phyloP scores from a whole-genome alignment of 2,329 filamentous ascomycete genomes.

The Dactylellina leptospora region DNA sequence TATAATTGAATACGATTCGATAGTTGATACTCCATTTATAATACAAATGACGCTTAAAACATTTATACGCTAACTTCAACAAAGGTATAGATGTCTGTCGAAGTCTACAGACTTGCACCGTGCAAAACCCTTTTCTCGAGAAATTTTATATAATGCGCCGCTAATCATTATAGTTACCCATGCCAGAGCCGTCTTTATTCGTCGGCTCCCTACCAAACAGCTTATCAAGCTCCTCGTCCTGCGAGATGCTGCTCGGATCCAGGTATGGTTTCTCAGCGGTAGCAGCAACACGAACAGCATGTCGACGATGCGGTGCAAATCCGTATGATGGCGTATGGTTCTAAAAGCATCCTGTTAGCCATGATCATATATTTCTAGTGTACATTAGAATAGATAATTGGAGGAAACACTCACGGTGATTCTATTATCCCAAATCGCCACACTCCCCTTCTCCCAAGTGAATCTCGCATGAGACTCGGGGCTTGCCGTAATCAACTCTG shows the following conservation, averaged over 20 bases:
- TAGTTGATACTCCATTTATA: too few species aligned
- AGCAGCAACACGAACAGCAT: conserved; percentile 62
- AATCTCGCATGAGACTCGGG: conserved; percentile 76
- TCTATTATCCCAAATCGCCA: conserved; percentile 75
- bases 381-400: not conserved
- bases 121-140: too few species aligned
- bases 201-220: conserved; percentile 64
- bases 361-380: not conserved
- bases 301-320: conserved; percentile 67
- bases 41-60: too few species aligned
- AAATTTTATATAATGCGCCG: too few species aligned
- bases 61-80: too few species aligned
- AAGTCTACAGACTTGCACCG: too few species aligned
- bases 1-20: too few species aligned
- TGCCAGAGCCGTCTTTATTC: conserved; percentile 67
- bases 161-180: conserved; percentile 68
- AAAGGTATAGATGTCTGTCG: too few species aligned
- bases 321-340: conserved; percentile 68
- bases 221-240: conserved; percentile 66
- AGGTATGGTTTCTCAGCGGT: conserved; percentile 59
- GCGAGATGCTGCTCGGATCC: conserved; percentile 61
- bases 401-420: conserved; percentile 62
- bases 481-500: conserved; percentile 67
- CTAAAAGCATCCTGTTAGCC: conserved; percentile 55
- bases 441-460: conserved; percentile 71